A percentile compares a stretch with the other conserved stretches of the same genome.
These are phyloP conservation scores for Setomelanomma holmii DNA, from an alignment of 2,329 filamentous ascomycete genomes.

Conservation along the genomic window DNA sequence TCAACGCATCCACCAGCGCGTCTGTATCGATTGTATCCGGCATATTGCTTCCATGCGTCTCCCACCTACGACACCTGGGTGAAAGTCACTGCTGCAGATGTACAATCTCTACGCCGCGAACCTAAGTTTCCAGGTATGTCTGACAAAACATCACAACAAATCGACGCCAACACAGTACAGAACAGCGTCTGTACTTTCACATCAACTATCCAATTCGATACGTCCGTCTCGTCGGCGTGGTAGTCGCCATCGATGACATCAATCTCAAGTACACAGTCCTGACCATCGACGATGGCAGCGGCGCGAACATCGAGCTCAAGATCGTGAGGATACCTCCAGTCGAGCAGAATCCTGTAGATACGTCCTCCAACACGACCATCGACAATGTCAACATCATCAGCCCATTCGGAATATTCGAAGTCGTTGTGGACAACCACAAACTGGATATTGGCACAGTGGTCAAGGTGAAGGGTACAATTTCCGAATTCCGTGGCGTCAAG, in stretches of 20 bases:
- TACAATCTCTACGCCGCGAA: conserved; percentile 59
- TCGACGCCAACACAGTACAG: no score
- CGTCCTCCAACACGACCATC: conserved; percentile 45
- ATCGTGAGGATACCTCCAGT: conserved; percentile 51
- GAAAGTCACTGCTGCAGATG: conserved; percentile 63
- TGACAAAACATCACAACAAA: no score
- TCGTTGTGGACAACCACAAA: conserved; percentile 38
- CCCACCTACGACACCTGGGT: conserved; percentile 70
- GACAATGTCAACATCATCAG: conserved; percentile 50
- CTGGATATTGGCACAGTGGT: conserved; percentile 59
- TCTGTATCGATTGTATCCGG: conserved; percentile 58
- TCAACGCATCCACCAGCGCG: conserved; percentile 30
- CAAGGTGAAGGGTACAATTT: conserved; percentile 65
- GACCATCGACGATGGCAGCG: conserved; percentile 68
- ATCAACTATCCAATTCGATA: conserved; percentile 62
- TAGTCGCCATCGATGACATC: conserved; percentile 55
- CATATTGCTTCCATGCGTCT: conserved; percentile 65
- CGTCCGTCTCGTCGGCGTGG: conserved; percentile 53
- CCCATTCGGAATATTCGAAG: conserved; percentile 51
- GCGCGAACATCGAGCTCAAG: conserved; percentile 63
- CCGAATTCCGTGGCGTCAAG: conserved; percentile 56
- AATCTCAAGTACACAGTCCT: conserved; percentile 54
- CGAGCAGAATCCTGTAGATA: conserved; percentile 29
- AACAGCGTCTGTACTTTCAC: conserved; percentile 63
- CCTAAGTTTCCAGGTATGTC: conserved; percentile 62